A percentile compares a stretch with the other conserved stretches of the same genome.
These are phyloP conservation scores for Fusarium nematophilum DNA, from an alignment of 2,329 filamentous ascomycete species.

Conservation along the genomic window DNA sequence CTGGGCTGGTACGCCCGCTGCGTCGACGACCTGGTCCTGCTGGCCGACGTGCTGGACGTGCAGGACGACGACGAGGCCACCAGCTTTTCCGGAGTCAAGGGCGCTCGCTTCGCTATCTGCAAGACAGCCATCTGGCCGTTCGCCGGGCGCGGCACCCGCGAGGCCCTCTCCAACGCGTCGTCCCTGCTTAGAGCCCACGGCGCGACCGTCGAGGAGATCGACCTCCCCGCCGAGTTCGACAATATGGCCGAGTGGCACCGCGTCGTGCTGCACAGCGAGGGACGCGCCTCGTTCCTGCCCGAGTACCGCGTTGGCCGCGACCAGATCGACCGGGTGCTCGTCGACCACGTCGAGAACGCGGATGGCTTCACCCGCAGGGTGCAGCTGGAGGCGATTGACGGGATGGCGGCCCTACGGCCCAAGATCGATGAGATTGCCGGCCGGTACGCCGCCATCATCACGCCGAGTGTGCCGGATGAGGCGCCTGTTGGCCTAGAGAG, in stretches of 20 bases:
- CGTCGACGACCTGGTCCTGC: slow-evolving; percentile 67
- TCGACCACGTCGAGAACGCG: slow-evolving; percentile 64
- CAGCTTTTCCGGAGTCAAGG: slow-evolving; percentile 52
- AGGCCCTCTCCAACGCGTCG: slow-evolving; percentile 56
- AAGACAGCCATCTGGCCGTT: slow-evolving; percentile 66
- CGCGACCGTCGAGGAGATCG: slow-evolving; percentile 67
- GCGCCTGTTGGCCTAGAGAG: slow-evolving; percentile 64
- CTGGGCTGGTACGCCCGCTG: slow-evolving; percentile 70
- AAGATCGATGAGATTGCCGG: slow-evolving; percentile 64
- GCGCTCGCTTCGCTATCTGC: slow-evolving; percentile 65
- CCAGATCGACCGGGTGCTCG: slow-evolving; percentile 59
- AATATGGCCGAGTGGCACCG: slow-evolving; percentile 64
- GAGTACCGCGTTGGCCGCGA: slow-evolving; percentile 64
- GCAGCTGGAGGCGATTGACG: slow-evolving; percentile 65
- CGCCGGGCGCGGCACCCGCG: slow-evolving; percentile 58
- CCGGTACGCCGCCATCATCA: slow-evolving; percentile 67
- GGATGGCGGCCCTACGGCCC: slow-evolving; percentile 64
- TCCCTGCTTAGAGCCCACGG: slow-evolving; percentile 58
- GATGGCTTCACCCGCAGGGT: slow-evolving; percentile 57
- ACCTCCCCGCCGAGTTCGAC: slow-evolving; percentile 62
- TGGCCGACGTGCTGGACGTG: slow-evolving; percentile 66
- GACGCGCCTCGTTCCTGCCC: slow-evolving; percentile 63
- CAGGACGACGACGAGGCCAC: slow-evolving; percentile 53
- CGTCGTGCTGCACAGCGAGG: slow-evolving; percentile 64
- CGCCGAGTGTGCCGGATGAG: slow-evolving; percentile 69